Evolutionary conservation across 306 rosid species (phyloP).

Genomic region (Cucurbita argyrosperma): DNA sequence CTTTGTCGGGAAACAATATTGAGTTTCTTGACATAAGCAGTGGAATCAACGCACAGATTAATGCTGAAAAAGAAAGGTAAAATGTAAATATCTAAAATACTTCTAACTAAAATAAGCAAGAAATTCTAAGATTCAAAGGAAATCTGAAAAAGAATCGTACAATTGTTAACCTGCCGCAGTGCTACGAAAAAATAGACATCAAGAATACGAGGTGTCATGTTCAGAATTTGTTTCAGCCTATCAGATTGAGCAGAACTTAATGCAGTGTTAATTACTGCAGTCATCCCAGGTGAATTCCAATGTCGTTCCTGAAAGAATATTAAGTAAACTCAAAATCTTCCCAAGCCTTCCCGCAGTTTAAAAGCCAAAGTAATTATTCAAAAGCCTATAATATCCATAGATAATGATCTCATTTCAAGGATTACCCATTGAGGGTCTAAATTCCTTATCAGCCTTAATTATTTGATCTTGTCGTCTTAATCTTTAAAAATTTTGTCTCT

Average conservation of each 20-base stretch:
- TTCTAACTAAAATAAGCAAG: conserved; percentile 8
- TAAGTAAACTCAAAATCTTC: conserved; percentile 8
- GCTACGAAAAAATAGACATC: conserved; percentile 68
- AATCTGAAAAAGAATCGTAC: conserved; percentile 34
- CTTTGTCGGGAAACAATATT: conserved; percentile 71
- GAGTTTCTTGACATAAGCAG: conserved; percentile 79
- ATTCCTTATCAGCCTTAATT: neutral
- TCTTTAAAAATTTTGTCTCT: neutral
- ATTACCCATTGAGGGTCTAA: neutral
- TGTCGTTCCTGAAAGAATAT: conserved; percentile 67
- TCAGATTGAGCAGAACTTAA: conserved; percentile 57
- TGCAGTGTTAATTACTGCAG: conserved; percentile 44
- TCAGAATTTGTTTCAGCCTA: conserved; percentile 60
- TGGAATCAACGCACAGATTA: conserved; percentile 84
- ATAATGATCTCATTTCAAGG: neutral
- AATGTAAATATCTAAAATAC: conserved; percentile 4
- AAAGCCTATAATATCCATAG: neutral
- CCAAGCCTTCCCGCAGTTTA: neutral
- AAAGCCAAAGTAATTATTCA: neutral
- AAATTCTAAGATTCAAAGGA: conserved; percentile 3
- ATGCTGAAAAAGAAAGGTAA: conserved; percentile 46
- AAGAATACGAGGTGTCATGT: conserved; percentile 51
- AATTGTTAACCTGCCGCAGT: conserved; percentile 53
- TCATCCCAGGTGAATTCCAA: conserved; percentile 85
- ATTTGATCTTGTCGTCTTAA: neutral